A percentile compares a stretch with the other conserved stretches of the same genome.
Conservation (phyloP, 164 flowering plant species). For the Macadamia integrifolia region DNA sequence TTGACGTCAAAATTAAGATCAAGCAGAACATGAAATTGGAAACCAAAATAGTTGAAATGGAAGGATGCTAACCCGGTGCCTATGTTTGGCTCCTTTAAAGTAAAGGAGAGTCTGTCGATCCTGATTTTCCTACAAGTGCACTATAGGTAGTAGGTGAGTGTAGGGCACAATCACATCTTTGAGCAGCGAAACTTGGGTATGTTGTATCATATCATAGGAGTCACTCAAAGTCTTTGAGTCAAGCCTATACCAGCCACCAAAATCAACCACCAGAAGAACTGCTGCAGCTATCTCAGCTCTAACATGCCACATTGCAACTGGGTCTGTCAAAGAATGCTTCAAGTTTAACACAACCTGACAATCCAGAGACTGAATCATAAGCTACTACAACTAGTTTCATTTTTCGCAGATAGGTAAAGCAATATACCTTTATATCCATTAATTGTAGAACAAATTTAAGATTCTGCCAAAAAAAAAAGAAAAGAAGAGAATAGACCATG, state of each 20-base stretch:
- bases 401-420: background rate
- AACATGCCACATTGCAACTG: slow-evolving; percentile 99
- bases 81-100: slow-evolving; percentile 93
- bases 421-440: background rate
- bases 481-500: background rate
- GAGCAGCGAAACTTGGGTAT: slow-evolving; percentile 81
- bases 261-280: slow-evolving; percentile 85
- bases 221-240: slow-evolving; percentile 62
- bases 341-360: slow-evolving; percentile 83
- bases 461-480: too few species aligned
- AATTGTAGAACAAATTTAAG: background rate
- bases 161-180: slow-evolving; percentile 95
- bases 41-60: background rate
- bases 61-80: slow-evolving; percentile 73
- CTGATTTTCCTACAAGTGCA: slow-evolving; percentile 54
- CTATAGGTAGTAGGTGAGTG: slow-evolving; percentile 80
- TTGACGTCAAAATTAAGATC: background rate
- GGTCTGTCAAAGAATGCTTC: slow-evolving; percentile 99
- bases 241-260: slow-evolving; percentile 87
- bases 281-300: slow-evolving; percentile 80
- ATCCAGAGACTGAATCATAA: slow-evolving; percentile 62
- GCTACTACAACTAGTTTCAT: slow-evolving; percentile 30
- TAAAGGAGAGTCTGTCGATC: slow-evolving; percentile 72
- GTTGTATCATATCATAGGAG: slow-evolving; percentile 69
- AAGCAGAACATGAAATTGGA: background rate